Base-by-base conservation (phyloP, 768 basidiomycete genomes). In the Boletus huronensis region DNA sequence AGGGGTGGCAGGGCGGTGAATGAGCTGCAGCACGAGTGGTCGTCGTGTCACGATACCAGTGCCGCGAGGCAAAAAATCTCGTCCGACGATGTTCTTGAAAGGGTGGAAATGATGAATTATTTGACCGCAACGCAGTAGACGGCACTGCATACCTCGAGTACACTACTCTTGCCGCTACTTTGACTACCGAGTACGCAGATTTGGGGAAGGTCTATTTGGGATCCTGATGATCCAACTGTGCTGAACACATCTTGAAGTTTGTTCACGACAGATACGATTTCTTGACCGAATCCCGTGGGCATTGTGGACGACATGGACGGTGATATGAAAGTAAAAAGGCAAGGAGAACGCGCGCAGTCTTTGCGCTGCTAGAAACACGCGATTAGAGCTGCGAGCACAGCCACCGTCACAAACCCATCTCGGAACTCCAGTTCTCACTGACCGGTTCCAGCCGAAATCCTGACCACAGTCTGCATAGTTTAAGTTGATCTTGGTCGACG, bases 61-160 rank as follows among this genome's bases (percentile, higher is more conserved):
- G 71, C 97, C 97, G 79, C 97, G 90, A 74, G 97, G 97, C 69
- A 99, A 71, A 80, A 99, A 99, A 73, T 99, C 97, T 62, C 96
- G 84, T 55, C 97, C 97, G 52, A 98, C 95, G 61, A 98, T 94
- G 75, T 98, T 97, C 93, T 96, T 62, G 48, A 9, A 32, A 54
- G 19, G 45, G 39, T 26, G 47, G 46, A 44, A 52, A 43, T 7
- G 53, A 59, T 64, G 48, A 57, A 32, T 44, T 51, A 21, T 13
- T 53, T 38, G 45, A 44, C 32, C 8, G 38, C 21, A 13, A 31
- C 2, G 45, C 34, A 52, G 26, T 45, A 23, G 34, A 51, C 47
- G 14, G 48, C 26, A 17, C 48, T 26, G 60, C 80, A 54, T 61
- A 90, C 90, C 85, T 93, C 91, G 39, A 93, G 80, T 48, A 93